Percentiles rank a stretch among this genome's conserved stretches.
These are phyloP conservation scores for Cymbopogon citratus DNA, from an alignment of 176 grass and related monocot species.

Conservation along the genomic window DNA sequence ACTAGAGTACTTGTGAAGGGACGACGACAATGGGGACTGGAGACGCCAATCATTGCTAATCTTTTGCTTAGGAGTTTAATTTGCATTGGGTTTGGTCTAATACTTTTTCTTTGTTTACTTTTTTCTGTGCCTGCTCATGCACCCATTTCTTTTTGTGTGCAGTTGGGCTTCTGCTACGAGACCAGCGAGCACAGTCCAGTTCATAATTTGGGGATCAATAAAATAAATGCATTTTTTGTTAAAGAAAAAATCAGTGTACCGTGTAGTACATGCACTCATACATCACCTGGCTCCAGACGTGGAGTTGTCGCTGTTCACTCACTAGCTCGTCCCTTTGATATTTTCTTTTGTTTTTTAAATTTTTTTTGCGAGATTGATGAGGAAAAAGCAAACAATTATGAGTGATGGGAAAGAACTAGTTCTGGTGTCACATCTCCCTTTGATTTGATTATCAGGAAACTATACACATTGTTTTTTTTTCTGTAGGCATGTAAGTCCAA, in stretches of 20 bases:
- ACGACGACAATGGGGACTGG: constrained; percentile 24
- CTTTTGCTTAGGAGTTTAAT: constrained; percentile 19
- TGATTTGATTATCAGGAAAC: constrained; percentile 16
- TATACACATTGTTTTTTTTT: not conserved
- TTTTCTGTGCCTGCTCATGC: constrained; percentile 33
- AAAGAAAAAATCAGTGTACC: constrained; percentile 1
- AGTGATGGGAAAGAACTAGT: constrained; percentile 29
- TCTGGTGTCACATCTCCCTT: constrained; percentile 25
- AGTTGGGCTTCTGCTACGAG: constrained; percentile 40
- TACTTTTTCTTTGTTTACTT: constrained; percentile 15
- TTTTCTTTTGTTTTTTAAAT: not conserved
- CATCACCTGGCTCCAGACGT: constrained; percentile 37
- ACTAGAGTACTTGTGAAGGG: not conserved
- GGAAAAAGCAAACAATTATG: constrained; percentile 21
- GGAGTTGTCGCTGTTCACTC: constrained; percentile 24
- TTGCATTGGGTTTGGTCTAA: constrained; percentile 13
- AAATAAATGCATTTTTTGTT: not conserved
- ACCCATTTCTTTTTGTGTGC: constrained; percentile 42
- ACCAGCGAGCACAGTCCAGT: constrained; percentile 28
- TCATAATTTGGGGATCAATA: constrained; percentile 33
- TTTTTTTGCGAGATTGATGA: not conserved
- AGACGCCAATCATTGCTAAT: constrained; percentile 17
- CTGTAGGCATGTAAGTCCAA: constrained; percentile 29
- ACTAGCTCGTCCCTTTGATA: not conserved
- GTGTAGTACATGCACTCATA: constrained; percentile 26